phyloP scores from a whole-genome alignment of 768 basidiomycete genomes.

The Termitomyces sp. region DNA sequence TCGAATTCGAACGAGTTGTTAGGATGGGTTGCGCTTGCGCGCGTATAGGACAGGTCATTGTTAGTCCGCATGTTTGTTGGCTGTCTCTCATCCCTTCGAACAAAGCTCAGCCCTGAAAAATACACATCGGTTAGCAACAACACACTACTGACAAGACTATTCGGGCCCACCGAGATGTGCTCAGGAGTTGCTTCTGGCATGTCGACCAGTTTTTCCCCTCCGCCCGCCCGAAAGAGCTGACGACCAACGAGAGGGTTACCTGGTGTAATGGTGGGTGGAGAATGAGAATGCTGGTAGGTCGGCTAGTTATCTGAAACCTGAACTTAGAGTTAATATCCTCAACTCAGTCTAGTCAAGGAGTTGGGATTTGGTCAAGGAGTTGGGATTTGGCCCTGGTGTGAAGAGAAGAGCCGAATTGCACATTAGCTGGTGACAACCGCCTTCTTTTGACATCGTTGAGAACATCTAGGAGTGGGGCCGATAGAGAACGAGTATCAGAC shows the following conservation, averaged over 20 bases:
- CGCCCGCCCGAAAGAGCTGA: too few relatives aligned
- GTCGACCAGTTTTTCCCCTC: too few relatives aligned
- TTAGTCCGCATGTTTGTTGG: background rate
- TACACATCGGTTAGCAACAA: too few relatives aligned
- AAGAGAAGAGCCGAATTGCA: background rate
- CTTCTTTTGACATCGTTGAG: background rate
- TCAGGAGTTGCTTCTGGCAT: too few relatives aligned
- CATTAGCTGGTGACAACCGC: background rate
- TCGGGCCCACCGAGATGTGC: background rate
- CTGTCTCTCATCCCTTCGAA: background rate
- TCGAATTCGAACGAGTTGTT: too few relatives aligned
- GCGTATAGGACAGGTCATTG: background rate
- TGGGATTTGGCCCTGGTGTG: background rate
- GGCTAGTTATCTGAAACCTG: background rate
- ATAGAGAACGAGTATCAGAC: too few relatives aligned
- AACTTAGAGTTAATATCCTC: background rate
- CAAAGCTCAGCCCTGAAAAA: too few relatives aligned
- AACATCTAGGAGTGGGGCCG: background rate
- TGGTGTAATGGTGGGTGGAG: background rate
- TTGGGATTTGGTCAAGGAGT: too few relatives aligned
- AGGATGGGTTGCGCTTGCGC: background rate
- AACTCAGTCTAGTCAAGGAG: too few relatives aligned
- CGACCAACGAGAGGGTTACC: background rate
- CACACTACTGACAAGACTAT: too few relatives aligned
- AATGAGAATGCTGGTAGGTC: background rate